Base-by-base conservation (phyloP, 176 grass and related monocot genomes). In the Cenchrus fungigraminus region DNA sequence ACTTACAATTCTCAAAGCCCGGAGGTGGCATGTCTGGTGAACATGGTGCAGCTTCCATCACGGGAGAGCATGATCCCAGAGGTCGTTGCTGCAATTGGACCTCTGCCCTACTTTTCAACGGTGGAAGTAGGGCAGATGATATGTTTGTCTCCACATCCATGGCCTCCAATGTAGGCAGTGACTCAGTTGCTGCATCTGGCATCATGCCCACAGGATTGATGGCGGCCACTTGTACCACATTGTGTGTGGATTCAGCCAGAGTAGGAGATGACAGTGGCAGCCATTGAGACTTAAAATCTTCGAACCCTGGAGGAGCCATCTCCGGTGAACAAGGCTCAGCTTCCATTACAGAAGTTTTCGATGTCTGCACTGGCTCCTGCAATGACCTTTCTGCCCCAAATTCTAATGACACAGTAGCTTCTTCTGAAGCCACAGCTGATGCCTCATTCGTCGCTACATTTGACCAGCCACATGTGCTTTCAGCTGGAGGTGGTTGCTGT, bases 1-100 rank as follows among this genome's bases (percentile, higher is more conserved):
- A 75, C 49, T 90, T 82, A 63, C 71, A 90, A 67, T 82, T 78
- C 79, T 87, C 84, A 83, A 83, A 87, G 28, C 84, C 88, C 0
- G 88, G 84, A 47, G 88, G 84, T 79, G 84, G 74, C 31, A 3
- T 74, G 78, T 87, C 84, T 72, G 80, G 79, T 68, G 88, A 83
- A 51, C 51, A 59, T 53, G 88, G 73, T 20, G 67, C 83, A 86
- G 65, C 83, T 57, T 86, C 34, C 9, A 9, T 58, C 9, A 61
- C 28, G 25, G 73, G 37, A 65, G 65, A 71, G 64, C 54, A 12
- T 73, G 75, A 31, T 25, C 12, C 15, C 74, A 22, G 8, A 68
- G 37, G 22, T 72, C 73, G 49, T 40, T 83, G 74, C 13, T 42
- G 68, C 59, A 49, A 42, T 62, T 22, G 52, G 5, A 12, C 40